Evolutionary conservation across 768 basidiomycete species (phyloP).

Genomic region (Suillus subaureus): DNA sequence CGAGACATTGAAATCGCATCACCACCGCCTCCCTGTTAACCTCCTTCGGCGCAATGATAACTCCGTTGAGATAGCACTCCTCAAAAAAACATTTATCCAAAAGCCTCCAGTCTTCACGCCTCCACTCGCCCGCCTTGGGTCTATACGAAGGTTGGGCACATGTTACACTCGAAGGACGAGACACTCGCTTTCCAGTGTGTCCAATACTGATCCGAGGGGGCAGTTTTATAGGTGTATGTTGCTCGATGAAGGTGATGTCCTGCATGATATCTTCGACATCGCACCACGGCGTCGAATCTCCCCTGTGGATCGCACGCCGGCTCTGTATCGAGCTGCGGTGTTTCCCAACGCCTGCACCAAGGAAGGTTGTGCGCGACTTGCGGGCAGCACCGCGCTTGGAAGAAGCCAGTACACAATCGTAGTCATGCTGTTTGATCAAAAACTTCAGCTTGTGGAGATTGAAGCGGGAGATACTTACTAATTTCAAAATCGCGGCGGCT

Average conservation of each 20-base stretch:
- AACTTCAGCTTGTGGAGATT: not conserved
- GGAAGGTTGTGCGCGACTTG: constrained; percentile 40
- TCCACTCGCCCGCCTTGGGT: constrained; percentile 48
- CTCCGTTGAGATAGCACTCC: constrained; percentile 56
- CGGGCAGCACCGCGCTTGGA: constrained; percentile 35
- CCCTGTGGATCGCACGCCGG: constrained; percentile 16
- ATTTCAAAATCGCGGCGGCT: constrained; percentile 91
- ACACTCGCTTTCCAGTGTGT: not conserved
- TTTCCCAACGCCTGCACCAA: constrained; percentile 35
- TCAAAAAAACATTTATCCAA: constrained; percentile 81
- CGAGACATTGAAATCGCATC: constrained; percentile 51
- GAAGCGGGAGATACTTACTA: constrained; percentile 51
- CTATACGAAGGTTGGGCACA: not conserved
- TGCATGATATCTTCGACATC: constrained; percentile 30
- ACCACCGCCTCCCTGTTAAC: constrained; percentile 62
- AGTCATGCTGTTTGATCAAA: constrained; percentile 62
- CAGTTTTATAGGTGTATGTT: constrained; percentile 21
- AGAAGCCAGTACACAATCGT: constrained; percentile 67
- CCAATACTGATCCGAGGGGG: not conserved
- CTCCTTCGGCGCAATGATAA: constrained; percentile 38
- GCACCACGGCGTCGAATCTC: constrained; percentile 31
- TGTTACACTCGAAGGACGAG: not conserved
- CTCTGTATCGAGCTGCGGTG: constrained; percentile 12
- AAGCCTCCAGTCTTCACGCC: constrained; percentile 77
- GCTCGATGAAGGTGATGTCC: constrained; percentile 23